Evolutionary conservation across 2,329 filamentous ascomycete species (phyloP).

Genomic region (Cladophialophora chaetospira): DNA sequence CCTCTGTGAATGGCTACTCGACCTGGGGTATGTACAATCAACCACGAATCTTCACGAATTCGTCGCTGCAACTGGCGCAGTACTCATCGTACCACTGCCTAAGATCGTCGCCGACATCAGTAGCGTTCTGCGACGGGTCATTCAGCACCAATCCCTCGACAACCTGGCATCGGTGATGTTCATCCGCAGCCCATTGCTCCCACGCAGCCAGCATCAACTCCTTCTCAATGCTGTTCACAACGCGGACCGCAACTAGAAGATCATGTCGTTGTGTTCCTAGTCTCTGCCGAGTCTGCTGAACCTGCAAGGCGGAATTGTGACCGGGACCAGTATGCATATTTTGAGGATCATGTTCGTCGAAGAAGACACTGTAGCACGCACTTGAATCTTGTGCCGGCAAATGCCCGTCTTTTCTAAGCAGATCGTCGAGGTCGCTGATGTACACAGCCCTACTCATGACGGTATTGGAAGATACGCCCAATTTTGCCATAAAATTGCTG

Average conservation of each 20-base stretch:
- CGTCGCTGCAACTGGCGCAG: slow-evolving; percentile 59
- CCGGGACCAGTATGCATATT: slow-evolving; percentile 35
- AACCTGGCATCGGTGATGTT: slow-evolving; percentile 73
- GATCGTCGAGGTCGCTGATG: slow-evolving; percentile 73
- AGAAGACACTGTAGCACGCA: slow-evolving; percentile 49
- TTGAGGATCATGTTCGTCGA: slow-evolving; percentile 43
- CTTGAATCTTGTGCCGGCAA: slow-evolving; percentile 24
- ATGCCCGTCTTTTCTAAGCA: slow-evolving; percentile 37
- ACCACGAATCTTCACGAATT: slow-evolving; percentile 24
- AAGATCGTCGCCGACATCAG: slow-evolving; percentile 31
- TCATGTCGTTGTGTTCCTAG: slow-evolving; percentile 86
- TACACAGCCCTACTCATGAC: slow-evolving; percentile 87
- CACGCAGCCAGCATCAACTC: slow-evolving; percentile 87
- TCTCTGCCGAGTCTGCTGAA: slow-evolving; percentile 78
- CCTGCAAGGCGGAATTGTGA: slow-evolving; percentile 43
- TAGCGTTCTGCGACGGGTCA: slow-evolving; percentile 34
- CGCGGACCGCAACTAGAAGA: slow-evolving; percentile 82
- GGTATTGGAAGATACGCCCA: slow-evolving; percentile 77
- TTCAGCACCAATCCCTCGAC: slow-evolving; percentile 51
- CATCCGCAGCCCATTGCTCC: slow-evolving; percentile 86
- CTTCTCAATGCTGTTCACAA: slow-evolving; percentile 85
- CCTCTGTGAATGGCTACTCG: too few species aligned
- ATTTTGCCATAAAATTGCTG: slow-evolving; percentile 73
- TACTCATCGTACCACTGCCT: slow-evolving; percentile 60
- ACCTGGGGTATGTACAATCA: too few species aligned